Evolutionary conservation across 2,329 filamentous ascomycete genomes (phyloP).

Genomic region (Ophiostoma montium): DNA sequence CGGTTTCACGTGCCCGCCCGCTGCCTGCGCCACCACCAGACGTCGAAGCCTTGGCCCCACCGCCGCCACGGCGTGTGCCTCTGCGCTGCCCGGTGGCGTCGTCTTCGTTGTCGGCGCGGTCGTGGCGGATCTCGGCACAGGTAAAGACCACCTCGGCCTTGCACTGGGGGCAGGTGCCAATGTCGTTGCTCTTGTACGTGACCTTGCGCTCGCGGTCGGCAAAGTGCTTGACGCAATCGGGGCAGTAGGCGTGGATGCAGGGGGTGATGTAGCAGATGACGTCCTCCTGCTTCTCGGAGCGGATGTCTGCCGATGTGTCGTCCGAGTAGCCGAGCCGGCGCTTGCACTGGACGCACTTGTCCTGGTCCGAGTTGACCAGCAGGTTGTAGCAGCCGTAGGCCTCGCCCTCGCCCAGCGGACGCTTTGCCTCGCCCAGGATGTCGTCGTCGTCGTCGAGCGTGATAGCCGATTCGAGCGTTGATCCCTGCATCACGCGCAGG

Average conservation of each 20-base stretch:
- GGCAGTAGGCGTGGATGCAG: conserved; percentile 78
- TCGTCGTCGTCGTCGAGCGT: conserved; percentile 72
- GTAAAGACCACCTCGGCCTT: conserved; percentile 45
- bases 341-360: conserved; percentile 58
- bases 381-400: conserved; percentile 77
- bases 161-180: conserved; percentile 55
- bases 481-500: conserved; percentile 62
- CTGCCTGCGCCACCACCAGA: neutral
- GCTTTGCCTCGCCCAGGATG: conserved; percentile 26
- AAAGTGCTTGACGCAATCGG: conserved; percentile 51
- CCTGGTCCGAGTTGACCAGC: conserved; percentile 67
- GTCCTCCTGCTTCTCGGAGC: conserved; percentile 46
- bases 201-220: conserved; percentile 33
- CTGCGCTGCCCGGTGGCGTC: conserved; percentile 31
- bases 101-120: conserved; percentile 43
- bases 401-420: conserved; percentile 49
- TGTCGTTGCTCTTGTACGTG: conserved; percentile 26
- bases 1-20: neutral
- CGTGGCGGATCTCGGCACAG: conserved; percentile 55
- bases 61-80: neutral
- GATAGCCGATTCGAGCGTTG: conserved; percentile 75
- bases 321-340: conserved; percentile 45
- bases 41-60: neutral
- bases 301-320: conserved; percentile 26
- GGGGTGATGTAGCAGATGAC: conserved; percentile 67